Base-by-base conservation (phyloP, 208 protist genomes). In the Acanthamoeba lenticulata region DNA sequence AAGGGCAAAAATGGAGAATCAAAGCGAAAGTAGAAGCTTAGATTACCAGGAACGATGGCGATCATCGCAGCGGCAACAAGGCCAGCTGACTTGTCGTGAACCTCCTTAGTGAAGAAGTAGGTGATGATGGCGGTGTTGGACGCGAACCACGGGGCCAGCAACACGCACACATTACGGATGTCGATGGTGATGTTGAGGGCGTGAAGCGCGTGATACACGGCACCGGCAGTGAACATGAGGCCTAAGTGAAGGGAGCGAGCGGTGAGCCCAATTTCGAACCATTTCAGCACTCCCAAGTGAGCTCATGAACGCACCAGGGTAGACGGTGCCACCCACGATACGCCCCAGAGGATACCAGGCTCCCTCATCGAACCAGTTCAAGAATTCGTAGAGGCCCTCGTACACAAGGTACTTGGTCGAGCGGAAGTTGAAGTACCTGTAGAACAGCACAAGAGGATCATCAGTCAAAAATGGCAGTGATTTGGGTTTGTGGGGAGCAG, bases 331-430 rank as follows among this genome's bases (percentile, higher is more conserved):
- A 95, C 99, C 99, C 44, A 99, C 98, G 67, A 98, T 98, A 60
- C 99, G 96, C 49, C 99, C 99, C n/a, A 99, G 96, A 90, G 99
- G 99, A 96, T 99, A 99, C 99, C 99, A 99, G 69, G 97, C 97
- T 90, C 96, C 97, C 89, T 99, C 97, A 97, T 99, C 99, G 95
- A 99, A 99, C 99, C 99, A 99, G 97, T 99, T 99, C 94, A 98
- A 97, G 97, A 99, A 99, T 65, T 99, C 97, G 67, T 97, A 96
- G 94, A 98, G 98, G 92, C 99, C 99, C 94, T 99, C 94, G 38
- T 98, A 94, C 24, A 97, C 96, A 36, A 98, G 94, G 92, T 98
- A 98, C 60, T 98, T 96, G 24, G 98, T 98, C 47, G 98, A 95
- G 74, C 98, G 96, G 90, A 97, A 99, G 94, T 99, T 98, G 85